Base-by-base conservation (phyloP, 495 filamentous ascomycete species). In the Daldinia vernicosa region DNA sequence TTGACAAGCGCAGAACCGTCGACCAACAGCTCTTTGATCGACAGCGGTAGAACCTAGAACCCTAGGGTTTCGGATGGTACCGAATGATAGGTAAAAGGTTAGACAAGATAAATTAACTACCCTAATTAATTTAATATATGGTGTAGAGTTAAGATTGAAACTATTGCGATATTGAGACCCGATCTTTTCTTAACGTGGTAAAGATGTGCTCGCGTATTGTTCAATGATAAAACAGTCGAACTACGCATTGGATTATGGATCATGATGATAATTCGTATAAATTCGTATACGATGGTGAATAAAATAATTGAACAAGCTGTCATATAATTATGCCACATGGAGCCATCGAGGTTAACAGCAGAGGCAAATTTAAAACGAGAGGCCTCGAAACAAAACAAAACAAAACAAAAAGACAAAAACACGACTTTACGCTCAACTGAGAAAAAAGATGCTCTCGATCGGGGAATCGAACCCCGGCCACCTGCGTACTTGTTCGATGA, bases 401-500 rank as follows among this genome's bases (percentile, higher is more conserved):
- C 3, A 37, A 45, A 56, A 64, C 7, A 26, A 63, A 22, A 35
- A 64, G 53, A 56, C 0, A n/a, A 24, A n/a, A 24, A 47, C 40
- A n/a, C 19, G 9, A 26, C 26, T 0, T 51, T n/a, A n/a, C n/a
- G n/a, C n/a, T 51, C 8, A 53, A 30, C 27, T 53, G 11, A 33
- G 39, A 67, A 69, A 57, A 57, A 67, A 63, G 15, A 59, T 37
- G 43, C 77, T 79, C 78, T 78, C 76, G 72, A 77, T 77, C 74
- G 77, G 77, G 78, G 78, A 79, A 80, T 80, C 75, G 78, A 80
- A 80, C 78, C 78, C 78, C 78, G 77, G 75, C 74, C 77, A 78
- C 77, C 72, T 74, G 78, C 78, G 78, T 45, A 62, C 58, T 67
- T 71, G 68, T 62, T 14, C 22, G 2, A 63, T 78, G 75, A 77